These are phyloP conservation scores for Leccinum obscurum DNA, from an alignment of 768 basidiomycete species.

Conservation along the genomic window DNA sequence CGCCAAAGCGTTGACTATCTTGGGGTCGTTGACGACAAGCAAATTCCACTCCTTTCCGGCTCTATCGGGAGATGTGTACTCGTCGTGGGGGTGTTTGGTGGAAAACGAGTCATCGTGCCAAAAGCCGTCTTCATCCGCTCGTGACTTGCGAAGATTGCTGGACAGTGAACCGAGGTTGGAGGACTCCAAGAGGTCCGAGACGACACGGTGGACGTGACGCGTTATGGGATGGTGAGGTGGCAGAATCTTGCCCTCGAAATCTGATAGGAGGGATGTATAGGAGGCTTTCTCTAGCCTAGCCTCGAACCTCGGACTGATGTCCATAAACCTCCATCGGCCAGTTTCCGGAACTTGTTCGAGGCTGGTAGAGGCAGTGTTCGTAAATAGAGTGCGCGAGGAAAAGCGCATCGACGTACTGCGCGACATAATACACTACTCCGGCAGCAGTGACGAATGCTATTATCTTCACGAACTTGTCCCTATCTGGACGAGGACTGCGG, in stretches of 20 bases:
- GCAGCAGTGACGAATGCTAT: slow-evolving; percentile 18
- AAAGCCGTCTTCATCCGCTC: slow-evolving; percentile 15
- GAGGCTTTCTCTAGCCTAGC: slow-evolving; percentile 46
- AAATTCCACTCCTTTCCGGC: slow-evolving; percentile 58
- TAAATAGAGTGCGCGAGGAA: not conserved
- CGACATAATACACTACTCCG: slow-evolving; percentile 29
- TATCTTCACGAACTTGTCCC: slow-evolving; percentile 14
- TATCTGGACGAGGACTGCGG: slow-evolving; percentile 7
- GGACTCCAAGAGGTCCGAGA: slow-evolving; percentile 63
- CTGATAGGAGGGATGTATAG: slow-evolving; percentile 43
- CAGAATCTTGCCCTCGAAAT: slow-evolving; percentile 58
- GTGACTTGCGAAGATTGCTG: slow-evolving; percentile 5
- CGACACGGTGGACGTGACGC: slow-evolving; percentile 67
- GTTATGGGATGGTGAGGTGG: slow-evolving; percentile 67
- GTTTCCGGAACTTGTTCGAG: slow-evolving; percentile 86
- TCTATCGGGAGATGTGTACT: slow-evolving; percentile 14
- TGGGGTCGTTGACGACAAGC: slow-evolving; percentile 72
- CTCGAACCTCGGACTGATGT: slow-evolving; percentile 60
- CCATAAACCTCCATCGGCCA: slow-evolving; percentile 88
- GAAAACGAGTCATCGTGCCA: slow-evolving; percentile 25
- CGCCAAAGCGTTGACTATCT: slow-evolving; percentile 76
- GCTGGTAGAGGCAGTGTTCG: slow-evolving; percentile 37
- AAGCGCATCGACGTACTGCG: slow-evolving; percentile 25
- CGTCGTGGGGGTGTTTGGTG: slow-evolving; percentile 3
- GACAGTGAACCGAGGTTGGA: slow-evolving; percentile 68